Base-by-base conservation (phyloP, 768 basidiomycete species). In the Tremella fuciformis region DNA sequence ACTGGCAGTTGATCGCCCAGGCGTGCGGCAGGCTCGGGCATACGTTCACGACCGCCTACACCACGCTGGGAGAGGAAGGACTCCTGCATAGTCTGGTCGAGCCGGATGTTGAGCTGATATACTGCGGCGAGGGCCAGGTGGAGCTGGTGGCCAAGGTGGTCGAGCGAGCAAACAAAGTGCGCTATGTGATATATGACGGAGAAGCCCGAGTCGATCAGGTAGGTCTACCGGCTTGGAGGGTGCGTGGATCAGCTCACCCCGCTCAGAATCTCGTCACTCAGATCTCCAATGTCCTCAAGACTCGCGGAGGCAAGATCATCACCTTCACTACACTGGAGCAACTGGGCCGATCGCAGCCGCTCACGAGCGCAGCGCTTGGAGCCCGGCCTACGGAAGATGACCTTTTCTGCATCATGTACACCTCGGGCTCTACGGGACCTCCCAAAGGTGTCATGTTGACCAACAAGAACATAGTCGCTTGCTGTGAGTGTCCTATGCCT, bases 381-480 rank as follows among this genome's bases (percentile, higher is more conserved):
- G 29, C 34, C 16, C 59, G 57, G 25, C 86, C 86, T 0, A 75
- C 77, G 0, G 71, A 76, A 16, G 79, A 81, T 8, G 84, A 86
- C 53, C 68, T 81, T 9, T 83, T 82, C 8, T 84, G 85, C 63
- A 85, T 88, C 73, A 88, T 88, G 87, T 75, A 75, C 53, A 87
- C 85, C 46, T 68, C 65, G 59, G 93, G 94, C 21, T 88, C 87
- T 58, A 97, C 91, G 0, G 94, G 94, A 9, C 79, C 87, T 13
- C 94, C 94, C 26, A 98, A 97, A 78, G 94, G 94, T 59, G 94
- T 96, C 55, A 80, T 87, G 52, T 84, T 98, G 65, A 87, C 84
- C 1, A 91, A 97, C 71, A 78, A 81, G 47, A 96, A 97, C 78
- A 83, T 96, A 62, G 77, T 93, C 34, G 86, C 90, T 0, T 85